Percentiles rank a stretch among this genome's conserved stretches.
Conservation (phyloP, 805 yeast genomes). For the Candida corydali region DNA sequence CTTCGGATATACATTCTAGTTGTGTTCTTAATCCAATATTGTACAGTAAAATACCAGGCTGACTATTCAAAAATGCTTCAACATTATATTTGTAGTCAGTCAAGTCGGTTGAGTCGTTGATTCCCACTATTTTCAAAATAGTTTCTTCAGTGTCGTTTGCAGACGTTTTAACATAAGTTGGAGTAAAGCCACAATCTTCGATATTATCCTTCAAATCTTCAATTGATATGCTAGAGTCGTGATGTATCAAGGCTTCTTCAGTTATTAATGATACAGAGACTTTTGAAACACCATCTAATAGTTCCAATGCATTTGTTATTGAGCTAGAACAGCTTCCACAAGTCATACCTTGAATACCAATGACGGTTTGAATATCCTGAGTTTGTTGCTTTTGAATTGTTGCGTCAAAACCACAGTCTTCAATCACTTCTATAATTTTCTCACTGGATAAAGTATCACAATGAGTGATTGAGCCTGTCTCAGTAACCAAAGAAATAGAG, state of each 20-base stretch:
- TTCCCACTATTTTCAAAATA: constrained; percentile 30
- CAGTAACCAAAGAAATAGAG: constrained; percentile 34
- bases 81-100: constrained; percentile 31
- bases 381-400: constrained; percentile 1
- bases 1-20: not conserved
- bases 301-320: constrained; percentile 27
- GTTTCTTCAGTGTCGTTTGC: constrained; percentile 23
- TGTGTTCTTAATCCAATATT: constrained; percentile 2
- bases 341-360: constrained; percentile 27
- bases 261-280: constrained; percentile 35
- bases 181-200: constrained; percentile 51
- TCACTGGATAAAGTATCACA: constrained; percentile 10
- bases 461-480: constrained; percentile 27
- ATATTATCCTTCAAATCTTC: constrained; percentile 29
- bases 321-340: constrained; percentile 42
- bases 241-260: constrained; percentile 29
- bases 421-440: constrained; percentile 39
- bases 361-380: not conserved
- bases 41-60: constrained; percentile 25
- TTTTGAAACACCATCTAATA: constrained; percentile 17
- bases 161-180: not conserved
- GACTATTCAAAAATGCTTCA: constrained; percentile 33
- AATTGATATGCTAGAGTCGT: constrained; percentile 11
- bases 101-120: constrained; percentile 23
- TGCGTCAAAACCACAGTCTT: constrained; percentile 48